Conservation (phyloP, 1,139 yeast genomes). For the Pichia inconspicua region DNA sequence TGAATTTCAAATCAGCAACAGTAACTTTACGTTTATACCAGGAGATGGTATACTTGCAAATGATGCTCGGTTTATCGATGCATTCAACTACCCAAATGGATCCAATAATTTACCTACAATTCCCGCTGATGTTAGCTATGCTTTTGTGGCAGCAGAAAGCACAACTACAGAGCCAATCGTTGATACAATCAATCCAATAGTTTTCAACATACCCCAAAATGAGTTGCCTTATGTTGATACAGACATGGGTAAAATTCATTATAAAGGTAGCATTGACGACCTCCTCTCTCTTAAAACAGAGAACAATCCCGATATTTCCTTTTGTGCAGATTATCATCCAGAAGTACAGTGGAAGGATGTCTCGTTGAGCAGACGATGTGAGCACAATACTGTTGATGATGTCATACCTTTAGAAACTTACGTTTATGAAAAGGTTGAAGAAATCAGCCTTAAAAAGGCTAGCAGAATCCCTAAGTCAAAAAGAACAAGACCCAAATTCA, state of each 20-base stretch:
- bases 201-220: background rate
- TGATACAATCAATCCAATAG: background rate
- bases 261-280: background rate
- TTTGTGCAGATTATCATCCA: background rate
- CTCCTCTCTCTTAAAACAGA: background rate
- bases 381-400: background rate
- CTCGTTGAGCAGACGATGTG: background rate
- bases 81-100: no score
- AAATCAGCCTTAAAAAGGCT: background rate
- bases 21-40: no score
- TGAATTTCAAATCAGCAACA: background rate
- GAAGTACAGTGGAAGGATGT: background rate
- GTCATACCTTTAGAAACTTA: background rate
- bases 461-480: background rate
- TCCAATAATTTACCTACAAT: background rate
- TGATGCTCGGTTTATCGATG: background rate
- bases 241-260: background rate
- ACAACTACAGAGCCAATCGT: no score
- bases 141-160: no score
- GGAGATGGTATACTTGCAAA: background rate
- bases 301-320: background rate
- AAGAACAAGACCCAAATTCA: slow-evolving; percentile 3
- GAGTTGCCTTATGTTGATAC: background rate
- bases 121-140: no score
- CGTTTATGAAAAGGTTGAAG: background rate